These are phyloP conservation scores for barrel medic (Medicago truncatula) DNA, from an alignment of 306 rosid species.

Conservation along the genomic window MtrunA17r5.0-ANR NC_053042.1:50954001-50954500, in stretches of 20 bases:
- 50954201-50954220: not conserved
- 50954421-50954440: slow-evolving; percentile 58
- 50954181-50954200: slow-evolving; percentile 38
- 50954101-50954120: slow-evolving; percentile 59
- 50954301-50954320: not conserved
- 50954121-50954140: slow-evolving; percentile 45
- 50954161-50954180: slow-evolving; percentile 55
- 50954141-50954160: slow-evolving; percentile 53
- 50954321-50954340: not conserved
- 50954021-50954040: slow-evolving; percentile 45
- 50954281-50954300: not conserved
- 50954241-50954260: too few species aligned
- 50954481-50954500: slow-evolving; percentile 54
- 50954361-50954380: not conserved
- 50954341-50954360: not conserved
- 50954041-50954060: slow-evolving; percentile 46
- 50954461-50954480: slow-evolving; percentile 49
- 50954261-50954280: not conserved
- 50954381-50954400: not conserved
- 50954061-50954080: slow-evolving; percentile 50
- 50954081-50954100: slow-evolving; percentile 51
- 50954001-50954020: slow-evolving; percentile 45
- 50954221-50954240: not conserved
- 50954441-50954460: slow-evolving; percentile 42
- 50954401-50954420: slow-evolving; percentile 38